Base-by-base conservation (phyloP, 176 grass and related monocot genomes). In the Chrysopogon serrulatus region DNA sequence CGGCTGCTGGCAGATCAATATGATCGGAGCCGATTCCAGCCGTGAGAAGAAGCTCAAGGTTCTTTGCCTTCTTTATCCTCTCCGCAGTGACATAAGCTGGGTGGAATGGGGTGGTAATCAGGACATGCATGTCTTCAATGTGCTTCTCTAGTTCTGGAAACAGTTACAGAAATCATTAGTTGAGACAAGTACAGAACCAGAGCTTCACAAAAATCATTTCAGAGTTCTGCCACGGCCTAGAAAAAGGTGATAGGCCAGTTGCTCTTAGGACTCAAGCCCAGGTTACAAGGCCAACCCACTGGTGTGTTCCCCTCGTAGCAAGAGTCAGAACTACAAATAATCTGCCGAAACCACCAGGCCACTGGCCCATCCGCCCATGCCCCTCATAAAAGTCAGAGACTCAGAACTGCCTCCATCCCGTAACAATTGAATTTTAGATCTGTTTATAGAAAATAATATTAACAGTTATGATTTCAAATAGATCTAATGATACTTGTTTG, bases 81-180 rank as follows among this genome's bases (percentile, higher is more conserved):
- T 98, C 93, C 11, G 88, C 91, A 8, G 89, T 90, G 63, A 98
- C 96, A 88, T 98, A 98, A 15, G 92, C 95, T 32, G 95, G 95
- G 82, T 95, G 95, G 77, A 98, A 98, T 0, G 92, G 95, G 35
- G 95, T 98, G n/a, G 95, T 93, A 81, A 98, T 98, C 53, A 98
- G 62, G 53, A 98, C 91, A 42, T 98, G 86, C 92, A 93, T 90
- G 79, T 95, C 95, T 72, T 90, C 79, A 37, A 98, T 93, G 71
- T 95, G 95, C 68, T 92, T 98, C 90, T 95, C 95, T 18, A 95
- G 83, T 54, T 98, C 96, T 98, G 91, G 40, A 24, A 89, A 78
- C 26, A 83, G 61, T 34, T 79, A 83, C 7, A 78, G 5, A 8
- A 4, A 65, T 34, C 5, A 23, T 47, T 84, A 81, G 72, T 65